These are phyloP conservation scores for Phytophthora citricola DNA, from an alignment of 352 stramenopile genomes.

Conservation along the genomic window DNA sequence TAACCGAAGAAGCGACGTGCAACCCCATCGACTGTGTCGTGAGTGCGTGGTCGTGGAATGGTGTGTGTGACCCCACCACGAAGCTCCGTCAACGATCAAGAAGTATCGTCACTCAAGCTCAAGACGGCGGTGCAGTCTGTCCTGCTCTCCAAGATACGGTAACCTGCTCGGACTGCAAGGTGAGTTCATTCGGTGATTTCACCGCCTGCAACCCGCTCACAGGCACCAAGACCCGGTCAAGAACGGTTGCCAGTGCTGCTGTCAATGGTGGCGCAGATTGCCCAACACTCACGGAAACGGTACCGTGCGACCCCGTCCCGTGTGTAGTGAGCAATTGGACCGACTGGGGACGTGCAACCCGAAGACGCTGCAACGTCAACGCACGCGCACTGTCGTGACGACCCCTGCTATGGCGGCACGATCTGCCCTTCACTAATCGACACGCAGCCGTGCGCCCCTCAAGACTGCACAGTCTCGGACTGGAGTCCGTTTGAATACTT, in stretches of 20 bases:
- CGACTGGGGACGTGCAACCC: constrained; percentile 43
- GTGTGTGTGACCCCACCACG: constrained; percentile 40
- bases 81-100: constrained; percentile 41
- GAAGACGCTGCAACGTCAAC: constrained; percentile 40
- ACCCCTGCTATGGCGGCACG: constrained; percentile 43
- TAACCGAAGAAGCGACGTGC: constrained; percentile 48
- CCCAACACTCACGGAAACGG: constrained; percentile 35
- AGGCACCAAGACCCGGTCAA: constrained; percentile 48
- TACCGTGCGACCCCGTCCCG: constrained; percentile 42
- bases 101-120: constrained; percentile 35
- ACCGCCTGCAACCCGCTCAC: constrained; percentile 52
- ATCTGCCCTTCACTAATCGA: constrained; percentile 48
- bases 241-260: constrained; percentile 38
- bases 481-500: constrained; percentile 59
- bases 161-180: constrained; percentile 47
- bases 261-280: constrained; percentile 50
- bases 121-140: constrained; percentile 51
- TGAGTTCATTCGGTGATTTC: constrained; percentile 51
- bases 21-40: constrained; percentile 53
- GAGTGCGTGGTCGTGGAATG: constrained; percentile 47
- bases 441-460: constrained; percentile 47
- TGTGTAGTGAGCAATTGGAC: constrained; percentile 51
- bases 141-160: constrained; percentile 48
- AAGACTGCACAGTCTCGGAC: constrained; percentile 55
- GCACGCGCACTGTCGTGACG: constrained; percentile 35